Conservation (phyloP, 2,329 filamentous ascomycete species). For the Geoglossum cookeanum region DNA sequence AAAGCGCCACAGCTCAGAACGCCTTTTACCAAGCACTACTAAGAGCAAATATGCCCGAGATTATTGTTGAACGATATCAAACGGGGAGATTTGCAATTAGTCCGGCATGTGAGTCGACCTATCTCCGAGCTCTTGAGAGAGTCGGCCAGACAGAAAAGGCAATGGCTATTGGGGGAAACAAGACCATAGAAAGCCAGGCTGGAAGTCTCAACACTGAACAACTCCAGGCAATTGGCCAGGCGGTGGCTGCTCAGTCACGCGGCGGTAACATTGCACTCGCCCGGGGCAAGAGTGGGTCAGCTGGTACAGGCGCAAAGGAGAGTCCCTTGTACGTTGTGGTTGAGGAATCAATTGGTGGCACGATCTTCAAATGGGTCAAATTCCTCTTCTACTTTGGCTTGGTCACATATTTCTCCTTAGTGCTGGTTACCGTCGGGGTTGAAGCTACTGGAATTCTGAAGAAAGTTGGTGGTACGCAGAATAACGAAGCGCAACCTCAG, state of each 20-base stretch:
- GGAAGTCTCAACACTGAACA: constrained; percentile 37
- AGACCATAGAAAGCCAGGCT: constrained; percentile 19
- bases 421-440: constrained; percentile 62
- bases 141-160: constrained; percentile 29
- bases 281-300: constrained; percentile 25
- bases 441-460: constrained; percentile 65
- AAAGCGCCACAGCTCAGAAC: constrained; percentile 73
- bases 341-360: constrained; percentile 64
- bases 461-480: constrained; percentile 51
- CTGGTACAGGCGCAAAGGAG: constrained; percentile 52
- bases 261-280: constrained; percentile 45
- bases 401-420: constrained; percentile 58
- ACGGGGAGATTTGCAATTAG: constrained; percentile 73
- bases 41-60: constrained; percentile 81
- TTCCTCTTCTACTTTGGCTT: constrained; percentile 65
- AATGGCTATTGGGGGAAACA: constrained; percentile 15
- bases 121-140: constrained; percentile 52
- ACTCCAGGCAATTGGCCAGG: constrained; percentile 63
- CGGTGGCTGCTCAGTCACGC: constrained; percentile 51
- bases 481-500: constrained; percentile 78
- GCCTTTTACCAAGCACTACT: constrained; percentile 85
- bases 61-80: constrained; percentile 77
- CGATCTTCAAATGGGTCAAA: constrained; percentile 80
- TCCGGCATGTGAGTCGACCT: constrained; percentile 55
- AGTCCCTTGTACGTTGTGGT: constrained; percentile 91